Conservation (phyloP, 257 asterid species). For the Nemophila menziesii region DNA sequence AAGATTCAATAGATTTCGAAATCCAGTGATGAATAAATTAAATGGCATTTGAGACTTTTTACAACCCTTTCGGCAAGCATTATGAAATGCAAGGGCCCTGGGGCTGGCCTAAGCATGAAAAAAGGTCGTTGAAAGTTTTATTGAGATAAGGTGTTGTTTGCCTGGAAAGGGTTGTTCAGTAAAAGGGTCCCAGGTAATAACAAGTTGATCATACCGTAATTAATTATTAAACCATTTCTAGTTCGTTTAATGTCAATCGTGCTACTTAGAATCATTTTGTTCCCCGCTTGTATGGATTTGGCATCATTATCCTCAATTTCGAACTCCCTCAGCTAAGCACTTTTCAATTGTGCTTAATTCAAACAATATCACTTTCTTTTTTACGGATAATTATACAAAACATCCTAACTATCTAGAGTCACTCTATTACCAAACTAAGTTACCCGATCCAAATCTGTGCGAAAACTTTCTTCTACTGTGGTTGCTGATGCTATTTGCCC, state of each 20-base stretch:
- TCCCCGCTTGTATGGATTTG: constrained; percentile 11
- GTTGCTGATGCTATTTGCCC: too few relatives aligned
- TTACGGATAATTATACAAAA: too few relatives aligned
- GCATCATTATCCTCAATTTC: background rate
- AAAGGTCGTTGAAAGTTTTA: constrained; percentile 17
- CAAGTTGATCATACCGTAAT: constrained; percentile 7
- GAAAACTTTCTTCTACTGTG: too few relatives aligned
- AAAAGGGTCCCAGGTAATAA: constrained; percentile 11
- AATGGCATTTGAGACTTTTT: background rate
- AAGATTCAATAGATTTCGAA: too few relatives aligned
- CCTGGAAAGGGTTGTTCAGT: constrained; percentile 11
- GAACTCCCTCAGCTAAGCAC: too few relatives aligned
- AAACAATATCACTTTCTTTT: too few relatives aligned
- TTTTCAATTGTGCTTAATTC: too few relatives aligned
- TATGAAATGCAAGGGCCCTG: constrained; percentile 12
- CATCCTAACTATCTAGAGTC: too few relatives aligned
- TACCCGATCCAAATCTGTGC: too few relatives aligned
- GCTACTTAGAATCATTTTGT: constrained; percentile 27
- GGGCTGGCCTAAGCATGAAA: too few relatives aligned
- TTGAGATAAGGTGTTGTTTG: background rate
- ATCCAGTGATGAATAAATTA: background rate
- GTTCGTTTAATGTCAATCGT: constrained; percentile 17
- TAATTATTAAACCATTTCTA: constrained; percentile 2
- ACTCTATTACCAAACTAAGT: too few relatives aligned
- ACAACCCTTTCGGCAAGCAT: constrained; percentile 28